phyloP scores from a whole-genome alignment of 2,329 filamentous ascomycete species.

The Thelonectria rubi region DNA sequence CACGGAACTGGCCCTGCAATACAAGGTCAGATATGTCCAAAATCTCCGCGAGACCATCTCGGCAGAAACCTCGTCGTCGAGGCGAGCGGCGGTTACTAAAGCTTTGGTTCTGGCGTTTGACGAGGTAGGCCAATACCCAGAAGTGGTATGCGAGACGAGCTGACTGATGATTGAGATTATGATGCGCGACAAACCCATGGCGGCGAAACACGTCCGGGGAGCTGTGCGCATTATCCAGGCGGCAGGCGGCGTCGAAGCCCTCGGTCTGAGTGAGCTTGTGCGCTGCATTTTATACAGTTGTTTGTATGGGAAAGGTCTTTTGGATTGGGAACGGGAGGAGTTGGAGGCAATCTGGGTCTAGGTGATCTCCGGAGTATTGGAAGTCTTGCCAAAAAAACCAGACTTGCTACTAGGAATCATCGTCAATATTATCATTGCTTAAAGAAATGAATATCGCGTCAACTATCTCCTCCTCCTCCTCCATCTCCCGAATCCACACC shows the following conservation, averaged over 20 bases:
- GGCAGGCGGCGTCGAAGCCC: constrained; percentile 11
- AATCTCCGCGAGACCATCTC: constrained; percentile 16
- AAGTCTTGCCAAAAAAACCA: too few relatives aligned
- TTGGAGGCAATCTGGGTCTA: background rate
- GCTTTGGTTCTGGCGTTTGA: constrained; percentile 25
- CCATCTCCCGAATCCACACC: background rate
- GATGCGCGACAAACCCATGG: constrained; percentile 23
- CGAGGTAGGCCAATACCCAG: constrained; percentile 7
- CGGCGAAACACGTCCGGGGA: constrained; percentile 16
- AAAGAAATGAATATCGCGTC: too few relatives aligned
- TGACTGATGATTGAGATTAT: constrained; percentile 14
- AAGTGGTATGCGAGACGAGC: background rate
- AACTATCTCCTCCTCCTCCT: background rate
- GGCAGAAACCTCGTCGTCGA: background rate
- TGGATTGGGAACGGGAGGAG: background rate
- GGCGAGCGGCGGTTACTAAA: constrained; percentile 12
- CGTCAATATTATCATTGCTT: too few relatives aligned
- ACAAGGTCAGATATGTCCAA: constrained; percentile 22
- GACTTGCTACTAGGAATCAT: too few relatives aligned
- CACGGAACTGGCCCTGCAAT: constrained; percentile 20
- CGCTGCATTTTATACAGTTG: constrained; percentile 11
- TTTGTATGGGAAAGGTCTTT: constrained; percentile 17
- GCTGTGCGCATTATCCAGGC: constrained; percentile 16
- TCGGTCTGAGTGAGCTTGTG: constrained; percentile 22
- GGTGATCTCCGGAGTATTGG: too few relatives aligned